These are phyloP conservation scores for Lanmaoa pseudosensibilis DNA, from an alignment of 768 basidiomycete species.

Conservation along the genomic window DNA sequence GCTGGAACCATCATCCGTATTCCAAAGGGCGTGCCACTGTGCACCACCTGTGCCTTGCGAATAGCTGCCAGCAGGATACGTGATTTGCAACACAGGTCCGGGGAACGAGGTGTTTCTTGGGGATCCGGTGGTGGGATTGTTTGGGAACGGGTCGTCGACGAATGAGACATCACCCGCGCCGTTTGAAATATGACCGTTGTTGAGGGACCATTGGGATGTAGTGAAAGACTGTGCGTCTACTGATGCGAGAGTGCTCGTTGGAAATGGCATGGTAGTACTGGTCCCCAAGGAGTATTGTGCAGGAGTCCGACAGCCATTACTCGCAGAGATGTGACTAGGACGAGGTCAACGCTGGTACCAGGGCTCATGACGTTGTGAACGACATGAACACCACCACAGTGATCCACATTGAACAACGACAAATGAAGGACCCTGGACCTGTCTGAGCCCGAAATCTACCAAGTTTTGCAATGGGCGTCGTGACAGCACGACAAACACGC, in stretches of 20 bases:
- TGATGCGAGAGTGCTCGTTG: conserved; percentile 55
- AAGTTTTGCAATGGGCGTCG: too few species aligned
- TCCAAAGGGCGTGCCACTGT: conserved; percentile 71
- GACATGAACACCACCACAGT: not conserved
- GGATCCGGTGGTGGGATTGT: conserved; percentile 39
- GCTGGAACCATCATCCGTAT: conserved; percentile 51
- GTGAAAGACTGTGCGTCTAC: conserved; percentile 51
- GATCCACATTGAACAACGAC: not conserved
- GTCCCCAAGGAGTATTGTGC: conserved; percentile 54
- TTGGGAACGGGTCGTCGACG: conserved; percentile 67
- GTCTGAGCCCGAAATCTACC: too few species aligned
- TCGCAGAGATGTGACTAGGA: not conserved
- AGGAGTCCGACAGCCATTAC: conserved; percentile 21
- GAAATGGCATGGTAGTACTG: conserved; percentile 65
- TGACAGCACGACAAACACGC: too few species aligned
- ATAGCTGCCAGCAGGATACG: conserved; percentile 62
- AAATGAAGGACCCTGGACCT: not conserved
- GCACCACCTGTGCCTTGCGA: conserved; percentile 60
- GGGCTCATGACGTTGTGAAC: not conserved
- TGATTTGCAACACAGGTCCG: conserved; percentile 52
- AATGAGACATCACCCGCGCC: conserved; percentile 56
- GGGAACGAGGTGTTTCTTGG: conserved; percentile 23
- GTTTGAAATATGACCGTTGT: conserved; percentile 60
- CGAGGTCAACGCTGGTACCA: not conserved
- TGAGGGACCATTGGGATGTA: conserved; percentile 58